Base-by-base conservation (phyloP, 805 yeast species). In the Candida ipomoeae region DNA sequence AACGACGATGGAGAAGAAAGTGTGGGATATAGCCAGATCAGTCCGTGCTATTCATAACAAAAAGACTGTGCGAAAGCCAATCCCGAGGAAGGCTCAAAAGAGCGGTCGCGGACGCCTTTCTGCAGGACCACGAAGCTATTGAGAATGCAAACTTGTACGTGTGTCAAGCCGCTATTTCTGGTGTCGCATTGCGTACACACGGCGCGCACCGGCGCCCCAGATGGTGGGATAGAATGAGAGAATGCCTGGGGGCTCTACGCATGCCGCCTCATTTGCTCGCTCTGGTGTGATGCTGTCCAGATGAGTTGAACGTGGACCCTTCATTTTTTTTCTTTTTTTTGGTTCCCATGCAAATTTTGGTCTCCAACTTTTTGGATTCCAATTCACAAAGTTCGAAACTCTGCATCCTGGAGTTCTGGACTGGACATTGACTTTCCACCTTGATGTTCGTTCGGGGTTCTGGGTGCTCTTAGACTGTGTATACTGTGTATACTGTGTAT, bases 41-140 rank as follows among this genome's bases (percentile, higher is more conserved):
- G 46, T 36, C 39, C 46, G 46, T 35, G 40, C 46, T 26, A 23
- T 44, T 44, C 46, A 44, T 33, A 35, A 44, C 46, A 44, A 44
- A 44, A 44, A 36, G 39, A 21, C 32, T 26, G 46, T 17, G 46
- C 46, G 46, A 44, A 44, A 34, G 46, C 18, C 46, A 35, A 44
- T 36, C 40, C 46, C 46, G 46, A 44, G 40, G 32, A 43, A 43
- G 32, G 46, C 39, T 43, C 39, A 34, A 41, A 31, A 15, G 34
- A 34, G 40, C 40, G 34, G 40, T 21, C 39, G 34, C 34, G 40
- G 34, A 20, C 10, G 15, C 7, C 31, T 35, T n/a, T 6, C 13
- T 44, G 47, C 47, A 35, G 47, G 40, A 26, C 40, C 32, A n/a
- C 40, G n/a, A 35, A 35, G 32, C 7, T 17, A 18, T 31, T 39